These are phyloP conservation scores for Hericium coralloides DNA, from an alignment of 768 basidiomycete species.

Conservation along the genomic window DNA sequence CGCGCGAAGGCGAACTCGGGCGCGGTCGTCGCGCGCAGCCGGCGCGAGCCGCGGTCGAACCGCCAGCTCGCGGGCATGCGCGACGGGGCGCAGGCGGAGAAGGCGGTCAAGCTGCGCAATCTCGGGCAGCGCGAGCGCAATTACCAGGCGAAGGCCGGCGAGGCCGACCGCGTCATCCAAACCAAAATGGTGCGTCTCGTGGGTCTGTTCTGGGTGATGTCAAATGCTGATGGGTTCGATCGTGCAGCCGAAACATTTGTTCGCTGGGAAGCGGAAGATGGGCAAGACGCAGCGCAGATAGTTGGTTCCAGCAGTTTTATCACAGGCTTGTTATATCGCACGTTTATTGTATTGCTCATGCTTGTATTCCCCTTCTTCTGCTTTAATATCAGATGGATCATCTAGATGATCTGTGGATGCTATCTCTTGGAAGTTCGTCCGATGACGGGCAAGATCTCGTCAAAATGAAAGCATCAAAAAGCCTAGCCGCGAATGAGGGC, in stretches of 20 bases:
- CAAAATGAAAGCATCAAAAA: too few relatives aligned
- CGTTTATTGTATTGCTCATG: background rate
- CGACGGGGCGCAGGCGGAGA: slow-evolving; percentile 71
- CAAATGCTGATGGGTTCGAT: slow-evolving; percentile 4
- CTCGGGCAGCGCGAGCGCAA: slow-evolving; percentile 84
- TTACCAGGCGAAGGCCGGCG: slow-evolving; percentile 83
- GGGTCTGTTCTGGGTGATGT: background rate
- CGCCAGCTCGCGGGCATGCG: slow-evolving; percentile 74
- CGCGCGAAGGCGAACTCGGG: slow-evolving; percentile 56
- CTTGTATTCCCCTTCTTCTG: background rate
- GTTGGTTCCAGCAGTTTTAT: slow-evolving; percentile 9
- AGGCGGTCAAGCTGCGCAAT: slow-evolving; percentile 76
- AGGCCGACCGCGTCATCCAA: slow-evolving; percentile 76
- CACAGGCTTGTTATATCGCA: background rate
- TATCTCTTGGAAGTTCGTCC: too few relatives aligned
- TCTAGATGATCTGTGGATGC: too few relatives aligned
- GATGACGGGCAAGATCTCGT: too few relatives aligned
- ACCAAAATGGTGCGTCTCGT: slow-evolving; percentile 63
- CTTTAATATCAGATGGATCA: background rate
- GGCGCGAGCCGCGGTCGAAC: slow-evolving; percentile 59
- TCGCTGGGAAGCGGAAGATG: slow-evolving; percentile 73
- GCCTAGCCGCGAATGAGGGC: too few relatives aligned
- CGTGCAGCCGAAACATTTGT: slow-evolving; percentile 76
- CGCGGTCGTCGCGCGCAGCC: slow-evolving; percentile 34
- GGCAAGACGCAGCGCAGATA: slow-evolving; percentile 80